Evolutionary conservation across 768 basidiomycete species (phyloP), one percentile per base, ranked within the genome.

Genomic region (Candolleomyces aberdarensis): DNA sequence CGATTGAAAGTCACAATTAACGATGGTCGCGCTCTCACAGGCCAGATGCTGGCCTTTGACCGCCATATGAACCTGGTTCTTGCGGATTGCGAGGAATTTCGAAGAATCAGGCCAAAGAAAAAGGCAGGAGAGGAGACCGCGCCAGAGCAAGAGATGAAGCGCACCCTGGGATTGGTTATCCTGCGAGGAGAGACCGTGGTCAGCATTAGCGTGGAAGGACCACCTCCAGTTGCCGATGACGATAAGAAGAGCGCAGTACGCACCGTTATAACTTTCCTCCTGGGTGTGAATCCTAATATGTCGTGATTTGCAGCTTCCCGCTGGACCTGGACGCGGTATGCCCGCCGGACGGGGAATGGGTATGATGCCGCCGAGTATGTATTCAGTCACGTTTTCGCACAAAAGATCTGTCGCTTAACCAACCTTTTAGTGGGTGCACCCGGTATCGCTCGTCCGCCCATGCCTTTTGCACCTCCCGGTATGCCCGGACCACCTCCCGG

Each of bases 31-130:
- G 85, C 91, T 59, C 80, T 98, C 68, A 94, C 92, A 50, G 97
- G 97, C 46, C 97, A 98, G 79, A 97, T 98, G 93, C 90, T 99
- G 74, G 97, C 97, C 56, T 99, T 98, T 74, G 97, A 99, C 80
- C 89, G 92, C 70, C 97, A 99, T 77, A 99, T 98, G 97, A 99
- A 99, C 78, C 82, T 99, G 67, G 97, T 99, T 49, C 79, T 99
- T 58, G 95, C 96, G 15, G 97, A 98, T 68, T 98, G 96, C 71
- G 97, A 99, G 75, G 97, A 99, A 76, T 99, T 98, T 72, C 80
- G 97, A 69, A 87, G 91, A 65, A 88, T 98, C 46, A 80, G 91
- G 65, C 90, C 91, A 43, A 98, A 98, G 82, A 94, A 94, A 80
- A 92, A 96, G 79, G 71, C 85, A 14, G 92, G 91, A 29, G 88